Evolutionary conservation across 257 asterid genomes (phyloP), one percentile per base, ranked within the genome.

Genomic region (Solanum arcanum): DNA sequence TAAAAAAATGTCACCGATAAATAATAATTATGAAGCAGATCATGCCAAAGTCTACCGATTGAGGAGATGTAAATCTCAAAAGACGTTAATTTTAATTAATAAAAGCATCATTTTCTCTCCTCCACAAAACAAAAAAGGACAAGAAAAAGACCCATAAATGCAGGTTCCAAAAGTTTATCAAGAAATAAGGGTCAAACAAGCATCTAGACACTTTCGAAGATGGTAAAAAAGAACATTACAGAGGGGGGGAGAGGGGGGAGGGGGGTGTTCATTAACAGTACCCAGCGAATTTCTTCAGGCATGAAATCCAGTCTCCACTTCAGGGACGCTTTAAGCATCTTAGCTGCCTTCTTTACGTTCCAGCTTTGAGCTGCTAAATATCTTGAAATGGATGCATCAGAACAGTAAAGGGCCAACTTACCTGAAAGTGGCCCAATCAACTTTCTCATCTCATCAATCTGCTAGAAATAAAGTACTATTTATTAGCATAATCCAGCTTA

Each of bases 211-310:
- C 31, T 49, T 29, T 13, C 73, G 66, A 60, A 47, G 78, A 42
- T 9, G 64, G 84, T 5, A 16, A 76, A 85, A 75, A 25, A 46
- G 31, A 72, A 29, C 15, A 9, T 29, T 47, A 87, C 60, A 84
- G 6, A 46, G 64, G 41, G 52, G 20, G 88, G 60, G 11, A 39
- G 41, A 23, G 20, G 88, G 60, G 11, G 47, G 41, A 23, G 87
- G 68, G 7, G 60, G 39, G 9, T 60, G 52, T 7, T 47, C 69
- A 3, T 44, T 18, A 35, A 56, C 72, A 70, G 88, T 93, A 97
- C 99, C 99, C 99, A 96, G 85, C 93, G 90, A 62, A 96, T 95
- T 37, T 93, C 96, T 31, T 97, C 98, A 20, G 99, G 98, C 87
- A 90, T 97, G 93, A 76, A 95, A 73, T 93, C 97, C 23, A 42